Percentiles rank a stretch among this genome's conserved stretches.
phyloP scores from a whole-genome alignment of 2,329 filamentous ascomycete species.

The Bipolaris oryzae region DNA sequence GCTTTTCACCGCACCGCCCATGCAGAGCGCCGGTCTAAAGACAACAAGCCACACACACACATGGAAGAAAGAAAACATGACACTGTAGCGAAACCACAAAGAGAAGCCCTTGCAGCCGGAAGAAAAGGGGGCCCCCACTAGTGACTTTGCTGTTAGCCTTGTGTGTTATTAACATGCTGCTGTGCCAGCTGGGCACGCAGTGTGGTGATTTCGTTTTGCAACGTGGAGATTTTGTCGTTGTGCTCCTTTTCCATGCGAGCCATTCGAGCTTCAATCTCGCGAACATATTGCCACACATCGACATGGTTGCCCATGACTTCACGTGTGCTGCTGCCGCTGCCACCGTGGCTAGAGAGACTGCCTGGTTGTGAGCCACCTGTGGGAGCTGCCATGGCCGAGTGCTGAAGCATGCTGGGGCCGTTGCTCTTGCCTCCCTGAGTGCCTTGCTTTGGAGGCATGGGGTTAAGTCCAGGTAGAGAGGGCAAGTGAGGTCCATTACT shows the following conservation, averaged over 20 bases:
- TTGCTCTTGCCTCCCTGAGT: constrained; percentile 41
- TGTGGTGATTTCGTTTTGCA: constrained; percentile 54
- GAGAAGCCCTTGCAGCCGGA: neutral
- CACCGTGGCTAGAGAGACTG: constrained; percentile 61
- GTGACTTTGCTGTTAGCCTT: constrained; percentile 24
- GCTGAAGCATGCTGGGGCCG: constrained; percentile 51
- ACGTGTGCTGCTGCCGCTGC: constrained; percentile 65
- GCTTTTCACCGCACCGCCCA: neutral
- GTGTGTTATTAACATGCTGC: constrained; percentile 38
- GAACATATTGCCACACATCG: constrained; percentile 74
- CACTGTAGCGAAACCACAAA: neutral
- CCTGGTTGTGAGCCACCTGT: constrained; percentile 56
- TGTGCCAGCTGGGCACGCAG: constrained; percentile 47
- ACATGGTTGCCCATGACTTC: constrained; percentile 66
- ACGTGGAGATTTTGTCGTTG: constrained; percentile 51
- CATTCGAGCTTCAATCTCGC: constrained; percentile 66
- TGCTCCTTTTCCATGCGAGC: constrained; percentile 56
- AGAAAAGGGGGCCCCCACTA: neutral
- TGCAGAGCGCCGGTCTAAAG: neutral
- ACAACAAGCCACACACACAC: constrained; percentile 1
- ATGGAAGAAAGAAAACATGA: neutral
- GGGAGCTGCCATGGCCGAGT: constrained; percentile 45
- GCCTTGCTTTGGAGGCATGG: constrained; percentile 41
- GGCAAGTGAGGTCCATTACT: constrained; percentile 51
- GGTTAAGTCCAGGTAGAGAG: constrained; percentile 50